A percentile compares a stretch with the other conserved stretches of the same genome.
phyloP scores from a whole-genome alignment of 495 filamentous ascomycete species.

The Talaromyces thailandensis region DNA sequence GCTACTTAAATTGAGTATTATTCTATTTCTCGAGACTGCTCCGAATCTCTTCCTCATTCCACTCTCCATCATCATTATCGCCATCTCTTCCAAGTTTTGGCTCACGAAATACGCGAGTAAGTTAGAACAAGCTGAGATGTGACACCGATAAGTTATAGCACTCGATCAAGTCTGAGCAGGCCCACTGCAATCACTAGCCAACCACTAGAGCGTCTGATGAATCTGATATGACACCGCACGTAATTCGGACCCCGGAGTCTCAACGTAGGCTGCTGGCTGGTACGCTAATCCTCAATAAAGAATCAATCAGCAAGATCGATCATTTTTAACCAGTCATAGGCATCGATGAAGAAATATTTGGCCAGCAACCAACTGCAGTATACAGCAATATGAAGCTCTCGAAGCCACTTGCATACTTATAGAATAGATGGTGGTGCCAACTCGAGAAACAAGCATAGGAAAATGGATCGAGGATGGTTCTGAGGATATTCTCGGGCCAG shows the following conservation, averaged over 20 bases:
- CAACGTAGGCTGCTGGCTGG: background rate
- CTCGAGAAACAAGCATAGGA: too few relatives aligned
- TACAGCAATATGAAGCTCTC: too few relatives aligned
- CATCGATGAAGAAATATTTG: background rate
- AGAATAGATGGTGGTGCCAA: too few relatives aligned
- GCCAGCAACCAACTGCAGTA: too few relatives aligned
- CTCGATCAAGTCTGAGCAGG: background rate
- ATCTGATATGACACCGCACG: background rate
- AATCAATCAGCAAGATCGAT: background rate
- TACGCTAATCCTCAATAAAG: background rate
- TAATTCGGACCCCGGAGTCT: background rate
- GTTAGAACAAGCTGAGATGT: background rate
- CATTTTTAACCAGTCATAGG: background rate
- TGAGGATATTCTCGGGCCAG: too few relatives aligned
- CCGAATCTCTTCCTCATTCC: background rate
- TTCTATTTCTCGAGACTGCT: background rate
- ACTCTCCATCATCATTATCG: background rate
- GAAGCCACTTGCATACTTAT: too few relatives aligned
- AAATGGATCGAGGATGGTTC: too few relatives aligned
- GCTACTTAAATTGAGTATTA: background rate
- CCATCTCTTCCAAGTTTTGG: background rate
- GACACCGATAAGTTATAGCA: background rate
- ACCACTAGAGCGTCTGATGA: background rate
- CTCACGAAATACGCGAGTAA: background rate
- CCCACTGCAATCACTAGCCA: background rate